A percentile compares a stretch with the other conserved stretches of the same genome.
Evolutionary conservation across 768 basidiomycete genomes (phyloP).

Genomic region (Pulveroboletus ravenelii): DNA sequence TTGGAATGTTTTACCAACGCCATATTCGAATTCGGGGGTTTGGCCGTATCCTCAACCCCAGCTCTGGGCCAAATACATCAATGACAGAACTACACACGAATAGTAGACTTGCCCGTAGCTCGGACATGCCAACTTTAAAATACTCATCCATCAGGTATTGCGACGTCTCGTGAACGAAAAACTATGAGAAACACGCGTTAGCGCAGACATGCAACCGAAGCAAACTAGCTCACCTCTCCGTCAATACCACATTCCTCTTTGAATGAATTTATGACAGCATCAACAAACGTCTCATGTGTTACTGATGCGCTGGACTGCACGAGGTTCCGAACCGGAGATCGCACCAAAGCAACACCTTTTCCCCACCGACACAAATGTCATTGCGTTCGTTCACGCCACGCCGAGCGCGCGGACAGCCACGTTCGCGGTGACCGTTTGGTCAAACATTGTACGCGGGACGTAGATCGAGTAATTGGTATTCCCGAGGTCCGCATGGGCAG

Average conservation of each 20-base stretch:
- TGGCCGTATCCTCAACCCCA: constrained; percentile 95
- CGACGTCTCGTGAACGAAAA: constrained; percentile 42
- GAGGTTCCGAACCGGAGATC: constrained; percentile 89
- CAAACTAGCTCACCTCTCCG: constrained; percentile 27
- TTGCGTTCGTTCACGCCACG: constrained; percentile 83
- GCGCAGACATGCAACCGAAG: not conserved
- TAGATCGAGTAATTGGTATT: constrained; percentile 98
- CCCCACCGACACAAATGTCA: constrained; percentile 76
- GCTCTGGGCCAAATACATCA: constrained; percentile 42
- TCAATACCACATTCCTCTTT: constrained; percentile 46
- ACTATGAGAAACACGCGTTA: constrained; percentile 28
- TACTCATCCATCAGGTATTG: constrained; percentile 47
- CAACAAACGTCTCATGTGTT: constrained; percentile 66
- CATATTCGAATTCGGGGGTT: constrained; percentile 88
- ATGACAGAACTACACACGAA: not conserved
- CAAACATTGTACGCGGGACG: constrained; percentile 74
- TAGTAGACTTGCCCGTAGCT: constrained; percentile 55
- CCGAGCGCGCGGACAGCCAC: constrained; percentile 74
- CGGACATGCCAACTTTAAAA: constrained; percentile 64
- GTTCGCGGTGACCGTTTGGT: constrained; percentile 71
- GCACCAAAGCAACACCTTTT: constrained; percentile 85
- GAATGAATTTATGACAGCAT: constrained; percentile 68
- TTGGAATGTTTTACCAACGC: constrained; percentile 36
- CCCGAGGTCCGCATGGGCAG: constrained; percentile 63
- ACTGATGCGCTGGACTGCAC: constrained; percentile 45